Conservation (phyloP, 78 protist genomes). For the Trichosphaerium sp. region DNA sequence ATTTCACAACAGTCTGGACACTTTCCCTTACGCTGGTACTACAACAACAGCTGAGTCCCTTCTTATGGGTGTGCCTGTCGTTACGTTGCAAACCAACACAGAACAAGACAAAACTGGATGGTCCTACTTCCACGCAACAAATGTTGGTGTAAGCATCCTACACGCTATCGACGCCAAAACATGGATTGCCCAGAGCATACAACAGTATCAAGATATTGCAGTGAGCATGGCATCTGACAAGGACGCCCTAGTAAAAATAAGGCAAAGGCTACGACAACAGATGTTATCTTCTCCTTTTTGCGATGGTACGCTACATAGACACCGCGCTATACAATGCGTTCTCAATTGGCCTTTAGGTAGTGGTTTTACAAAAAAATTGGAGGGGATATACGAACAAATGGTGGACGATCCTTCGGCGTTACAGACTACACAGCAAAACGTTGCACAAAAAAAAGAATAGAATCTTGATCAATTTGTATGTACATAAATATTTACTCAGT, state of each 20-base stretch:
- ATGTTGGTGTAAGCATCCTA: constrained; percentile 46
- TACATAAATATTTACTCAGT: too few species aligned
- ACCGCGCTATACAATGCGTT: too few species aligned
- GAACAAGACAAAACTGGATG: background rate
- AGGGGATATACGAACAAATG: too few species aligned
- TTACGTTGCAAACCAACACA: constrained; percentile 6
- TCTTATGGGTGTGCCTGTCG: constrained; percentile 57
- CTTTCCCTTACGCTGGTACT: constrained; percentile 51
- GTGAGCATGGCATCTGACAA: constrained; percentile 18
- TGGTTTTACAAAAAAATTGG: too few species aligned
- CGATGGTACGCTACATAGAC: too few species aligned
- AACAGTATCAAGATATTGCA: constrained; percentile 46
- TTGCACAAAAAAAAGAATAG: too few species aligned
- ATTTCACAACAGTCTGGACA: constrained; percentile 50
- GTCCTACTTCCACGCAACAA: constrained; percentile 14
- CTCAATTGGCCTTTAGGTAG: too few species aligned
- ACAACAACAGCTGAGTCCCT: constrained; percentile 51
- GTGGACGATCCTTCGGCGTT: too few species aligned
- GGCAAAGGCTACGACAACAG: background rate
- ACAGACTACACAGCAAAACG: too few species aligned
- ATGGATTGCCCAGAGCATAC: constrained; percentile 8
- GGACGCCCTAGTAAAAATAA: background rate
- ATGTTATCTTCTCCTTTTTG: constrained; percentile 9
- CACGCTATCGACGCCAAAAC: constrained; percentile 7
- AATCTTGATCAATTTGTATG: too few species aligned